phyloP scores from a whole-genome alignment of 495 filamentous ascomycete genomes.

The Aspergillus bertholletiae region DNA sequence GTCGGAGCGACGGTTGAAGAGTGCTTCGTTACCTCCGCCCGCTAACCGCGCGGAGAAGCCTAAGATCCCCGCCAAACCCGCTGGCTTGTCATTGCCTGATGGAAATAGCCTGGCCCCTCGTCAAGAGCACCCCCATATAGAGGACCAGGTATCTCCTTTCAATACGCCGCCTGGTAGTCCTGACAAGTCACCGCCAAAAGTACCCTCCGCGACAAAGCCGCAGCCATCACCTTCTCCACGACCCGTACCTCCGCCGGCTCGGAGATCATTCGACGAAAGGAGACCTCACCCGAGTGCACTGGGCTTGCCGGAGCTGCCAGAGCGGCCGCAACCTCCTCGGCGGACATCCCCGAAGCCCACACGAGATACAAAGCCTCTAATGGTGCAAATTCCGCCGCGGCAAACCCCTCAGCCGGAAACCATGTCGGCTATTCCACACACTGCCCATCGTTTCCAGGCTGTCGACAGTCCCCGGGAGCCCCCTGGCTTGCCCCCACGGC shows the following conservation, averaged over 20 bases:
- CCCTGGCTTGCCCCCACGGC: conserved; percentile 60
- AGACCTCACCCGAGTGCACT: conserved; percentile 15
- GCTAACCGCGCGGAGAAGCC: conserved; percentile 83
- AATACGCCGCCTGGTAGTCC: conserved; percentile 82
- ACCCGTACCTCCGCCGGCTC: conserved; percentile 20
- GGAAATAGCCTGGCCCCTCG: conserved; percentile 31
- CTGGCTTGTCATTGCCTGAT: conserved; percentile 30
- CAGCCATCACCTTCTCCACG: conserved; percentile 12
- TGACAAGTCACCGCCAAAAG: conserved; percentile 45
- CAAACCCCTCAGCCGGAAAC: conserved; percentile 17
- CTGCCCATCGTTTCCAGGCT: conserved; percentile 18
- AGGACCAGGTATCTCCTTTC: conserved; percentile 75
- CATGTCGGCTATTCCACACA: conserved; percentile 24
- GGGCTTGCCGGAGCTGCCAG: conserved; percentile 19
- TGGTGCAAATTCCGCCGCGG: conserved; percentile 32
- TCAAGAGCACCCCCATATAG: conserved; percentile 29
- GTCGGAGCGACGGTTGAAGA: conserved; percentile 34
- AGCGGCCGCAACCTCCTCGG: conserved; percentile 25
- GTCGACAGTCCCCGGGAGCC: conserved; percentile 47
- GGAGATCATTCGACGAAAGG: conserved; percentile 28
- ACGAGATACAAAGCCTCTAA: conserved; percentile 28
- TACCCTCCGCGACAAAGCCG: conserved; percentile 10
- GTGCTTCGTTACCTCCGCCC: conserved; percentile 58
- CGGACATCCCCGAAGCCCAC: conserved; percentile 26
- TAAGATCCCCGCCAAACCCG: conserved; percentile 54